A percentile compares a stretch with the other conserved stretches of the same genome.
Conservation (phyloP, 176 grass and related monocot species). For the Triticum dicoccoides region DNA sequence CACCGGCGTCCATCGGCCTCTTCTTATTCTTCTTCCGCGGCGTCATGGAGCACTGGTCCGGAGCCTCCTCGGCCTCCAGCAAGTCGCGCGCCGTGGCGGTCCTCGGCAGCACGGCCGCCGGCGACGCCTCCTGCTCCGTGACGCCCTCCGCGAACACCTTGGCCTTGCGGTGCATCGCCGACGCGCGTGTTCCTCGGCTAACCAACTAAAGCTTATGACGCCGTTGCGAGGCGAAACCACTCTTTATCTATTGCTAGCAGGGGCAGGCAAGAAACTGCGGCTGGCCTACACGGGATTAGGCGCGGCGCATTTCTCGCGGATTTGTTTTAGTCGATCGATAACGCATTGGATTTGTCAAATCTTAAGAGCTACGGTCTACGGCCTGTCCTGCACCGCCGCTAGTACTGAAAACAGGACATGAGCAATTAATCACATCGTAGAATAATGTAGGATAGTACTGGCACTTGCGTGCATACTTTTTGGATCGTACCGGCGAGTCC, state of each 20-base stretch:
- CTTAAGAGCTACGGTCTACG: too few species aligned
- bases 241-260: too few species aligned
- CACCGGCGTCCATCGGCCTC: neutral
- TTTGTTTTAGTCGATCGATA: slow-evolving; percentile 31
- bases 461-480: too few species aligned
- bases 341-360: neutral
- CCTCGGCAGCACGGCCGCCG: neutral
- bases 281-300: neutral
- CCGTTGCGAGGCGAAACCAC: too few species aligned
- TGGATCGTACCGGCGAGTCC: neutral
- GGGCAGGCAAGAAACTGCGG: neutral
- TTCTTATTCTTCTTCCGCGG: neutral
- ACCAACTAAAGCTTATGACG: neutral
- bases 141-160: slow-evolving; percentile 11
- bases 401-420: neutral
- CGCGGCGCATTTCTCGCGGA: neutral
- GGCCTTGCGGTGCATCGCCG: slow-evolving; percentile 38
- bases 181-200: too few species aligned
- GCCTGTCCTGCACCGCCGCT: neutral
- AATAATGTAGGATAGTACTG: neutral
- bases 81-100: neutral
- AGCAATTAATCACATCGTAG: slow-evolving; percentile 8
- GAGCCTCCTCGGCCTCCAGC: slow-evolving; percentile 3
- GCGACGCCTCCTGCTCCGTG: slow-evolving; percentile 3
- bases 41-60: neutral